Percentiles rank a stretch among this genome's conserved stretches.
Evolutionary conservation across 2,329 filamentous ascomycete species (phyloP).

Genomic region (Zymoseptoria crescenta): DNA sequence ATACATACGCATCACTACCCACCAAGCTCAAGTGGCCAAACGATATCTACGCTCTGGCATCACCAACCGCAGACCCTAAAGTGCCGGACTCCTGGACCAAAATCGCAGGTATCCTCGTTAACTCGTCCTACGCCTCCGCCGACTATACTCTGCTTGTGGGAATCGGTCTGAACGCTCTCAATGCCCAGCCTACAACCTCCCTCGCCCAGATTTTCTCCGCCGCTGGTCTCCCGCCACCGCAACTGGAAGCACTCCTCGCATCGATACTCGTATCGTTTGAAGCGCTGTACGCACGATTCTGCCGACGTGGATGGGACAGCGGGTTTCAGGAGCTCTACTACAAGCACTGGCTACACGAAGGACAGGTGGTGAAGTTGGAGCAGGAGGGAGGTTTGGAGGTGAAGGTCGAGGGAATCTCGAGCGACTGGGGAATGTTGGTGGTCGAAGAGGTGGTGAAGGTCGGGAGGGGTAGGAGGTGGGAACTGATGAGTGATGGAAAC

Average conservation of each 20-base stretch:
- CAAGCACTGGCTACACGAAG: constrained; percentile 70
- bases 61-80: constrained; percentile 17
- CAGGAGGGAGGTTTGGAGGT: constrained; percentile 67
- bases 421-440: constrained; percentile 80
- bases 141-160: constrained; percentile 81
- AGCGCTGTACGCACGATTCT: constrained; percentile 65
- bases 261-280: constrained; percentile 73
- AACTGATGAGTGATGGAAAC: constrained; percentile 91
- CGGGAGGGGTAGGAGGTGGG: constrained; percentile 68
- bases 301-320: constrained; percentile 63
- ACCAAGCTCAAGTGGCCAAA: constrained; percentile 97
- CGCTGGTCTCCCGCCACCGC: constrained; percentile 37
- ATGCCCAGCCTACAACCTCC: constrained; percentile 77
- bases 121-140: constrained; percentile 69
- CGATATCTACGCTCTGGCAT: constrained; percentile 55
- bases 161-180: constrained; percentile 73
- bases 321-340: constrained; percentile 73
- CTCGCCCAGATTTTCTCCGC: constrained; percentile 60
- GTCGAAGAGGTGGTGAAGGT: constrained; percentile 74
- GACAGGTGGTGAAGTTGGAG: constrained; percentile 65
- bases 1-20: constrained; percentile 64
- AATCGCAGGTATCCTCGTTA: constrained; percentile 86
- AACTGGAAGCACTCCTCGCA: constrained; percentile 71
- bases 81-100: constrained; percentile 77
- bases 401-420: constrained; percentile 75